phyloP scores from a whole-genome alignment of 2,329 filamentous ascomycete genomes.

The Gaeumannomyces tritici region DNA sequence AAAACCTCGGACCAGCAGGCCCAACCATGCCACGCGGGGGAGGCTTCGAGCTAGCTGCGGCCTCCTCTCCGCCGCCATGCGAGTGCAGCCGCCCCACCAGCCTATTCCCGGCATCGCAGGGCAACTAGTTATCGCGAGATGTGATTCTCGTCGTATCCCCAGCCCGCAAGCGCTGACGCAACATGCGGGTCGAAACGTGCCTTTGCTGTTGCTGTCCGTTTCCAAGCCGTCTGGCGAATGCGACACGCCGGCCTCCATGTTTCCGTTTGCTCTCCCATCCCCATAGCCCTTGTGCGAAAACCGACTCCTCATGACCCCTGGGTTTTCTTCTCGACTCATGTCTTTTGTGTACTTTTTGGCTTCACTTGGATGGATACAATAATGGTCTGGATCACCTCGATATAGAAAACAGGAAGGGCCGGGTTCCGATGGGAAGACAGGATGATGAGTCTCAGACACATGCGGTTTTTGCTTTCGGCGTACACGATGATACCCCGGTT shows the following conservation, averaged over 20 bases:
- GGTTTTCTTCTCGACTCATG: background rate
- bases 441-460: background rate
- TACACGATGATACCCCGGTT: constrained; percentile 1
- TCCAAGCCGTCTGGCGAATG: no score
- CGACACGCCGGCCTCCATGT: background rate
- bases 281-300: background rate
- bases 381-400: background rate
- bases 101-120: background rate
- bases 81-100: background rate
- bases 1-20: constrained; percentile 5
- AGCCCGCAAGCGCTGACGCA: background rate
- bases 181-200: background rate
- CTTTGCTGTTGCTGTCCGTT: background rate
- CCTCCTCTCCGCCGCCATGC: background rate
- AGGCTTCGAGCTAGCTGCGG: background rate
- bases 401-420: background rate
- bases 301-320: background rate
- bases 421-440: background rate
- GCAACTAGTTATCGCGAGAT: background rate
- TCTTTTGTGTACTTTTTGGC: no score
- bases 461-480: constrained; percentile 3
- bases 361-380: background rate
- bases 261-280: background rate
- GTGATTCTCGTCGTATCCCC: background rate
- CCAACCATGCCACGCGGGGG: background rate